These are phyloP conservation scores for Podospora anserina DNA, from an alignment of 495 filamentous ascomycete genomes.

Conservation along the genomic window DNA sequence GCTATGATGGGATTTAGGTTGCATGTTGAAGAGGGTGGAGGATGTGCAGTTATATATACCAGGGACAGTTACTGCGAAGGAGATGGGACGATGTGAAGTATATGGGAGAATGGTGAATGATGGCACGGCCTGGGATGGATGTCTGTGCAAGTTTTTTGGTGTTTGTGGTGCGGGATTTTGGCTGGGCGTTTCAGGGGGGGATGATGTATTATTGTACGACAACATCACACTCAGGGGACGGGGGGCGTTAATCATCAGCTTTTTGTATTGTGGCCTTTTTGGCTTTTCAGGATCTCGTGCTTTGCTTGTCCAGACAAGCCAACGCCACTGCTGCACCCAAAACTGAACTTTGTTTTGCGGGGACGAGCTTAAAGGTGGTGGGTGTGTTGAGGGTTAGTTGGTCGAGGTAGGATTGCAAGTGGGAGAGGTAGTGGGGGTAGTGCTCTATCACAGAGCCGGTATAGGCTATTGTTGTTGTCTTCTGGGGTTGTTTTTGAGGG, in stretches of 20 bases:
- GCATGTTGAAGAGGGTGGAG: no score
- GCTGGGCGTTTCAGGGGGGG: no score
- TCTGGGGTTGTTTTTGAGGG: neutral
- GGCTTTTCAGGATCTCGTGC: neutral
- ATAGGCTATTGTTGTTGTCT: conserved; percentile 52
- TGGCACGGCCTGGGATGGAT: neutral
- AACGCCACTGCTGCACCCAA: conserved; percentile 61
- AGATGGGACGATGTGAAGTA: neutral
- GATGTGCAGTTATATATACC: neutral
- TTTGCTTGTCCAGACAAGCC: conserved; percentile 38
- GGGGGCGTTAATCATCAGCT: neutral
- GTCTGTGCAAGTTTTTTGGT: neutral
- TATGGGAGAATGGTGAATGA: neutral
- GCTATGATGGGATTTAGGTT: no score
- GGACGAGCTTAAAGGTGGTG: conserved; percentile 47
- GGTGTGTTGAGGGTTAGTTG: conserved; percentile 33
- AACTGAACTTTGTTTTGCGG: conserved; percentile 59
- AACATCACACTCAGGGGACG: no score
- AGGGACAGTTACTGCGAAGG: no score
- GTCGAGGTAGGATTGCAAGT: conserved; percentile 52
- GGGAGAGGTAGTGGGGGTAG: conserved; percentile 55
- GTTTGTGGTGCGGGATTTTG: no score
- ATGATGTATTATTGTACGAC: no score
- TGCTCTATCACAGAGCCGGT: conserved; percentile 64
- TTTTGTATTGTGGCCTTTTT: neutral